Evolutionary conservation across 2,329 filamentous ascomycete species (phyloP).

Genomic region (Fusarium burgessii): DNA sequence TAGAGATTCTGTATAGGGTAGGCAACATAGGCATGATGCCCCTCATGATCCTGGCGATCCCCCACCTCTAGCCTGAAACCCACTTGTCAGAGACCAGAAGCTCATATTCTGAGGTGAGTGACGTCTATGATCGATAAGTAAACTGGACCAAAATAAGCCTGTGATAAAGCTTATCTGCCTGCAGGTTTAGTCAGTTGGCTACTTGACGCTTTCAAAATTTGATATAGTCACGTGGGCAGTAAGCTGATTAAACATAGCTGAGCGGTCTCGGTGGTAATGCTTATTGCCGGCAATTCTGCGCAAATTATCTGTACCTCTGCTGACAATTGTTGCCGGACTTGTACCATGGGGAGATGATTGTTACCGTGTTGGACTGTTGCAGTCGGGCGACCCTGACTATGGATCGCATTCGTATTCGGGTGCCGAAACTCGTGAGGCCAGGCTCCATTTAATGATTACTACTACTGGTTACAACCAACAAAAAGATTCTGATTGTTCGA

Average conservation of each 20-base stretch:
- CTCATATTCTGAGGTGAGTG: conserved; percentile 3
- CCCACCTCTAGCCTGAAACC: conserved; percentile 31
- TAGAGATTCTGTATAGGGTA: conserved; percentile 22
- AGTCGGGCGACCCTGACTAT: background rate
- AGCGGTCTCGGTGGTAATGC: background rate
- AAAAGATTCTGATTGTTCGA: background rate
- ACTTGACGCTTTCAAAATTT: background rate
- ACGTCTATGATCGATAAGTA: conserved; percentile 29
- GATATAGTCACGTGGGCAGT: background rate
- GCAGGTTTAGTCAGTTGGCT: conserved; percentile 20
- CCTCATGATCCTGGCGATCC: conserved; percentile 38
- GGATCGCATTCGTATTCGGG: conserved; percentile 28
- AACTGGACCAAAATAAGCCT: conserved; percentile 11
- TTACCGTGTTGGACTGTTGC: background rate
- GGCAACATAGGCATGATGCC: background rate
- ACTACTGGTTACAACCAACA: background rate
- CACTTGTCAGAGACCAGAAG: background rate
- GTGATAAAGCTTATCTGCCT: conserved; percentile 41
- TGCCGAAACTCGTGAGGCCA: background rate
- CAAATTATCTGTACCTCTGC: background rate
- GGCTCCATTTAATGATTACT: background rate
- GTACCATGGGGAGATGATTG: background rate
- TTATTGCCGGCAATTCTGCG: background rate
- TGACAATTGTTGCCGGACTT: background rate
- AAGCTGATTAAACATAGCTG: background rate